Evolutionary conservation across 148 eudicot genomes (phyloP), one percentile per base, ranked within the genome.

Genomic region (Vaccinium myrtillus): DNA sequence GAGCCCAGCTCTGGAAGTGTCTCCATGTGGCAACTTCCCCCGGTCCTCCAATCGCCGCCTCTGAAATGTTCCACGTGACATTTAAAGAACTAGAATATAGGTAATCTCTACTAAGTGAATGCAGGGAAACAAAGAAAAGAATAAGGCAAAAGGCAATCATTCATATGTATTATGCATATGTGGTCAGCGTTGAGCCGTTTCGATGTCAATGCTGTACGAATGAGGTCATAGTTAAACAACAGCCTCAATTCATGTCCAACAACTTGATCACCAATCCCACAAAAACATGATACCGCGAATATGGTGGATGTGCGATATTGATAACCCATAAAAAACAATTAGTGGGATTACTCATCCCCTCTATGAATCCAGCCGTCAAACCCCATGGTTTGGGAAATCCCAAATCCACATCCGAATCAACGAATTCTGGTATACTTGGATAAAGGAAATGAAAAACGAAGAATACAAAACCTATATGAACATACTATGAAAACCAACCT

Each of bases 1-100:
- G 91, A 78, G 16, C 94, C 93, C 16, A 92, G 87, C 84, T 92
- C 95, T 4, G 99, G 99, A 27, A 94, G 92, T 15, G 93, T 93
- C 85, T 96, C 98, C 91, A 84, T 70, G 90, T 96, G 95, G 85
- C 99, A 96, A 55, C 88, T 87, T 82, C 99, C 98, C 15, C 98
- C 98, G 1, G 84, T 89, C 87, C 85, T 93, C 99, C 99, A 96
- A 84, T 92, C 90, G 46, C 99, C 99, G 1, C 98, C 98, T 84
- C 99, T 96, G 93, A 49, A 49, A 87, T 87, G 23, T 71, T 48
- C 49, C 79, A 32, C 11, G 23, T 82, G 27, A 15, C 15, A n/a
- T 51, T 56, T 12, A 49, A 4, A 49, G 53, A 32, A 53, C 50
- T 10, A 49, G 75, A 69, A 18, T 12, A 65, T 46, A 16, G 51